Percentiles rank a stretch among this genome's conserved stretches.
Conservation (phyloP, 805 yeast species). For the Candida maltosa region DNA sequence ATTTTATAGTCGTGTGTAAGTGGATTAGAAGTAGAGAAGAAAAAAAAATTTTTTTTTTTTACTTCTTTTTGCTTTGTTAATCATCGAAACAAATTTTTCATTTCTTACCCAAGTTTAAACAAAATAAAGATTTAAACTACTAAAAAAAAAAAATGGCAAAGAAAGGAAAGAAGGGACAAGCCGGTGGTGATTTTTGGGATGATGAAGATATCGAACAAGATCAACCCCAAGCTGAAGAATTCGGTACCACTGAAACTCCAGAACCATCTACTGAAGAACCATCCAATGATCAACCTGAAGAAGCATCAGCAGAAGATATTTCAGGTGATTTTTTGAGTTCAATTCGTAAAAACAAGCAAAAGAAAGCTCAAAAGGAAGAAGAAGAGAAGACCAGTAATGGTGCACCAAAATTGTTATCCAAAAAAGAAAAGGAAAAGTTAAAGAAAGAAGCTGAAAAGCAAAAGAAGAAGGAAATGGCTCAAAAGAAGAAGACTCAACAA, state of each 20-base stretch:
- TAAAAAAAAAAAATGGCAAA: conserved; percentile 41
- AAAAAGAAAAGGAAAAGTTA: conserved; percentile 93
- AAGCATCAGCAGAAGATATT: conserved; percentile 19
- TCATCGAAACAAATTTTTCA: no score
- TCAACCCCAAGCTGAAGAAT: conserved; percentile 32
- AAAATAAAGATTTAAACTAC: not conserved
- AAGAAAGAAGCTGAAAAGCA: conserved; percentile 91
- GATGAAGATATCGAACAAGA: conserved; percentile 57
- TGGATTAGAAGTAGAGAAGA: no score
- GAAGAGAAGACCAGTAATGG: conserved; percentile 54
- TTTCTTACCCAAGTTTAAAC: not conserved
- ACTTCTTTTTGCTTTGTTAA: no score
- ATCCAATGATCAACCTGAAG: conserved; percentile 9
- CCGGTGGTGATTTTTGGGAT: conserved; percentile 78
- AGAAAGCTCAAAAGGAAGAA: conserved; percentile 67
- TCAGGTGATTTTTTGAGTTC: conserved; percentile 79
- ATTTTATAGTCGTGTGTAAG: no score
- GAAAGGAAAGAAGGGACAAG: conserved; percentile 51
- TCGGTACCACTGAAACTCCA: conserved; percentile 28
- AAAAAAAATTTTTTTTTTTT: no score
- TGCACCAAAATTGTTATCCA: conserved; percentile 77
- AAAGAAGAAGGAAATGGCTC: conserved; percentile 85
- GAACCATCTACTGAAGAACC: conserved; percentile 34
- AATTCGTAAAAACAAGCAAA: conserved; percentile 73
- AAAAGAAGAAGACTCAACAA: conserved; percentile 73